A percentile compares a stretch with the other conserved stretches of the same genome.
phyloP scores from a whole-genome alignment of 257 asterid species.

The Solanum lycopersicoides region DNA sequence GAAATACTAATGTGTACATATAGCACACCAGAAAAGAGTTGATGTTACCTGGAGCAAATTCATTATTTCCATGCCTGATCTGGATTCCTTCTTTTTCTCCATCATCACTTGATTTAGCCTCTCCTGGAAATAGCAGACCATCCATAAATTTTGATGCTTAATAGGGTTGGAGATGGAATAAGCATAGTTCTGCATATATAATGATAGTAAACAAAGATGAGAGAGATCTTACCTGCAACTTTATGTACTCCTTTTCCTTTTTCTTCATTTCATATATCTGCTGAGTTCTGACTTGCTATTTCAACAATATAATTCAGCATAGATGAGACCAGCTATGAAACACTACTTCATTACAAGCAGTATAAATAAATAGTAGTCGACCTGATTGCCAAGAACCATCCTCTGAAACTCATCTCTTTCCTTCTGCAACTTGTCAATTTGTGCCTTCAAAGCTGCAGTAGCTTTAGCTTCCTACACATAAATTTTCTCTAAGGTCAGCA shows the following conservation, averaged over 20 bases:
- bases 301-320: neutral
- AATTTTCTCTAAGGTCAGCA: neutral
- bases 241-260: conserved; percentile 80
- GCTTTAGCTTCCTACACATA: conserved; percentile 76
- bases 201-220: neutral
- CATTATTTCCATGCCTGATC: conserved; percentile 98
- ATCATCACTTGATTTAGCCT: conserved; percentile 79
- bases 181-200: neutral
- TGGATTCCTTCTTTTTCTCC: conserved; percentile 98
- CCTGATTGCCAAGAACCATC: conserved; percentile 50
- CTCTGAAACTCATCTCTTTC: conserved; percentile 41
- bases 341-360: neutral
- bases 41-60: conserved; percentile 71
- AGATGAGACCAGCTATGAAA: neutral
- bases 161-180: neutral
- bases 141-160: neutral
- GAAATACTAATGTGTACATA: neutral
- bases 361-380: neutral
- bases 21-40: neutral
- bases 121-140: conserved; percentile 40
- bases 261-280: conserved; percentile 95
- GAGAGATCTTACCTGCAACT: conserved; percentile 50
- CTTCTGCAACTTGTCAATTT: conserved; percentile 40
- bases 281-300: conserved; percentile 90
- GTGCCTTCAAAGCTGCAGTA: conserved; percentile 30